Evolutionary conservation across 2,329 filamentous ascomycete species (phyloP).

Genomic region (Aspergillus spinulosporus): DNA sequence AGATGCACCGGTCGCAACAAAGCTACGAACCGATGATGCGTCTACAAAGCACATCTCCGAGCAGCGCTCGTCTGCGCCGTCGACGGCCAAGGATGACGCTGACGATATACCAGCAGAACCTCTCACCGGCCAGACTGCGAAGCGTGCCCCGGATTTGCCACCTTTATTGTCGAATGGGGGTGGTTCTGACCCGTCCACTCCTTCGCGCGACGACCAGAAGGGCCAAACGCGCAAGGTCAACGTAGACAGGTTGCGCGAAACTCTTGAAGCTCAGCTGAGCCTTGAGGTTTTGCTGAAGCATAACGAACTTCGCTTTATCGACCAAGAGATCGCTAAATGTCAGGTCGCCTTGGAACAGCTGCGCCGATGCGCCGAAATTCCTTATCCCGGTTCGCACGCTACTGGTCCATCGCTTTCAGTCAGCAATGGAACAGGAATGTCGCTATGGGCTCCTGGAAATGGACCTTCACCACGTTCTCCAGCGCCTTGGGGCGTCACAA

Average conservation of each 20-base stretch:
- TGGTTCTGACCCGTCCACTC: slow-evolving; percentile 11
- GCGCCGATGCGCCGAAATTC: slow-evolving; percentile 86
- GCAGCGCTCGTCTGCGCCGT: slow-evolving; percentile 10
- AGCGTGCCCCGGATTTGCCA: slow-evolving; percentile 5
- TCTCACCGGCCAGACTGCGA: slow-evolving; percentile 16
- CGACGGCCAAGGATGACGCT: slow-evolving; percentile 15
- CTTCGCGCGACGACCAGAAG: slow-evolving; percentile 21
- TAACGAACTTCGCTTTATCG: slow-evolving; percentile 87
- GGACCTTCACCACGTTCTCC: slow-evolving; percentile 72
- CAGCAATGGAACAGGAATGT: slow-evolving; percentile 71
- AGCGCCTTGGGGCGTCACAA: slow-evolving; percentile 83
- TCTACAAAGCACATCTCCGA: slow-evolving; percentile 16
- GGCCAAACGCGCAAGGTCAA: slow-evolving; percentile 29
- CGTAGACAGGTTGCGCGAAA: slow-evolving; percentile 61
- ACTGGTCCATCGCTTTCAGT: slow-evolving; percentile 63
- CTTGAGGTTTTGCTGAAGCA: slow-evolving; percentile 93
- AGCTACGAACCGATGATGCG: slow-evolving; percentile 34
- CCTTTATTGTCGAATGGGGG: slow-evolving; percentile 4
- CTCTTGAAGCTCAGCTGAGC: slow-evolving; percentile 82
- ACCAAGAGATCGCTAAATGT: slow-evolving; percentile 94
- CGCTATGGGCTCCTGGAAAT: slow-evolving; percentile 62
- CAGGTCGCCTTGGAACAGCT: slow-evolving; percentile 91
- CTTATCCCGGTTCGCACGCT: slow-evolving; percentile 73
- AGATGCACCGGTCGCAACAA: slow-evolving; percentile 33
- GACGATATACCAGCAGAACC: slow-evolving; percentile 16